These are phyloP conservation scores for Tolypocladium paradoxum DNA, from an alignment of 2,329 filamentous ascomycete species.

Conservation along the genomic window DNA sequence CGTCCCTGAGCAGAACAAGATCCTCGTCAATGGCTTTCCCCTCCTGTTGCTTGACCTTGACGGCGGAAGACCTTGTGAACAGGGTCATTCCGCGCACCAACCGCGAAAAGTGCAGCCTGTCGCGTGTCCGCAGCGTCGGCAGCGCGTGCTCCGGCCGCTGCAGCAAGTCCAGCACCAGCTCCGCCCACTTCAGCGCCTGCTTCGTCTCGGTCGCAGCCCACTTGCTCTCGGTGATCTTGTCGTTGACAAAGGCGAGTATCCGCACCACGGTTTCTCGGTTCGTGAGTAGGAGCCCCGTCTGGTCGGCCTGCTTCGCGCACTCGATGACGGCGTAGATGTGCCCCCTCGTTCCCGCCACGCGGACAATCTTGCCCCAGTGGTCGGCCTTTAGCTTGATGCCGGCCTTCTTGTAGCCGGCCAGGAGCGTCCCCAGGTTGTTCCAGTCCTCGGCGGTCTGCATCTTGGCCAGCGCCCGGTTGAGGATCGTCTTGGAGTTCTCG, in stretches of 20 bases:
- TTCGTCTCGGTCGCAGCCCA: slow-evolving; percentile 24
- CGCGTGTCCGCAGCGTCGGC: slow-evolving; percentile 4
- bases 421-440: slow-evolving; percentile 38
- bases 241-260: slow-evolving; percentile 17
- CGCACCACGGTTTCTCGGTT: slow-evolving; percentile 25
- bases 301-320: slow-evolving; percentile 32
- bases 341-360: slow-evolving; percentile 27
- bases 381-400: slow-evolving; percentile 22
- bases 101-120: slow-evolving; percentile 14
- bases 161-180: slow-evolving; percentile 38
- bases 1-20: slow-evolving; percentile 16
- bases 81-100: slow-evolving; percentile 19
- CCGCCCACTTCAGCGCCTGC: slow-evolving; percentile 33
- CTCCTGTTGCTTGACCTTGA: slow-evolving; percentile 13
- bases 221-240: slow-evolving; percentile 26
- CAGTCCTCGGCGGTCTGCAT: slow-evolving; percentile 41
- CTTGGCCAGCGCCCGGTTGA: slow-evolving; percentile 26
- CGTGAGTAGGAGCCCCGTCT: slow-evolving; percentile 35
- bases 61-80: slow-evolving; percentile 15
- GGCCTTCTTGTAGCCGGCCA: slow-evolving; percentile 37
- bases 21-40: slow-evolving; percentile 14
- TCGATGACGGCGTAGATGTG: slow-evolving; percentile 38
- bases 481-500: slow-evolving; percentile 28
- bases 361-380: slow-evolving; percentile 29
- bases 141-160: slow-evolving; percentile 29